Evolutionary conservation across 257 asterid genomes (phyloP).

Genomic region (Solanum rostratum): DNA sequence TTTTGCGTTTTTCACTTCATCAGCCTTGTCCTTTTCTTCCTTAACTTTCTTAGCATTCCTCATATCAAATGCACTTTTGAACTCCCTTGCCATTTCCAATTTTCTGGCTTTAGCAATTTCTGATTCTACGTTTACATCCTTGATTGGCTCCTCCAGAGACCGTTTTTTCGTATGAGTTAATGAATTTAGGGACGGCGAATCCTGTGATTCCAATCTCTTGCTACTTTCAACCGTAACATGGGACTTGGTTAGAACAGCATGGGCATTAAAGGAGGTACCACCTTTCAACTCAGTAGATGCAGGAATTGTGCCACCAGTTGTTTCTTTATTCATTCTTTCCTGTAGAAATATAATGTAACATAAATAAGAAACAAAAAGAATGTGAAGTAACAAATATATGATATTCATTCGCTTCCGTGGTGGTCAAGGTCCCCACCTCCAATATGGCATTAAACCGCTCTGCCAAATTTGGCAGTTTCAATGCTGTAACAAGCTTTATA

Average conservation of each 20-base stretch:
- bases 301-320: slow-evolving; percentile 10
- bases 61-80: slow-evolving; percentile 10
- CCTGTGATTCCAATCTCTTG: slow-evolving; percentile 17
- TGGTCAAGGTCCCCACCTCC: slow-evolving; percentile 32
- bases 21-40: not conserved
- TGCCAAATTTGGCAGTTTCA: slow-evolving; percentile 88
- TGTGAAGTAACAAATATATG: not conserved
- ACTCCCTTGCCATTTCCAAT: slow-evolving; percentile 22
- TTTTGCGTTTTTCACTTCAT: not conserved
- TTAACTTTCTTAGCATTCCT: slow-evolving; percentile 3
- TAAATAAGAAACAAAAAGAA: not conserved
- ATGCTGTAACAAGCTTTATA: slow-evolving; percentile 79
- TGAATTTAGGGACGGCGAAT: slow-evolving; percentile 17
- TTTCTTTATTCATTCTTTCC: slow-evolving; percentile 59
- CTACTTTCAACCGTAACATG: slow-evolving; percentile 24
- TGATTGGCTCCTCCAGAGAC: slow-evolving; percentile 21
- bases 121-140: slow-evolving; percentile 13
- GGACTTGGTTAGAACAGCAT: slow-evolving; percentile 15
- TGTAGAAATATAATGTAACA: slow-evolving; percentile 8
- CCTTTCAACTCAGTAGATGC: slow-evolving; percentile 10
- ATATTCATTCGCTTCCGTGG: not conserved
- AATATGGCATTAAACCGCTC: slow-evolving; percentile 81
- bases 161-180: slow-evolving; percentile 19
- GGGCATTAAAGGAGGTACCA: slow-evolving; percentile 13
- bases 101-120: slow-evolving; percentile 19